Base-by-base conservation (phyloP, 176 grass and related monocot species). In the Leersia perrieri region DNA sequence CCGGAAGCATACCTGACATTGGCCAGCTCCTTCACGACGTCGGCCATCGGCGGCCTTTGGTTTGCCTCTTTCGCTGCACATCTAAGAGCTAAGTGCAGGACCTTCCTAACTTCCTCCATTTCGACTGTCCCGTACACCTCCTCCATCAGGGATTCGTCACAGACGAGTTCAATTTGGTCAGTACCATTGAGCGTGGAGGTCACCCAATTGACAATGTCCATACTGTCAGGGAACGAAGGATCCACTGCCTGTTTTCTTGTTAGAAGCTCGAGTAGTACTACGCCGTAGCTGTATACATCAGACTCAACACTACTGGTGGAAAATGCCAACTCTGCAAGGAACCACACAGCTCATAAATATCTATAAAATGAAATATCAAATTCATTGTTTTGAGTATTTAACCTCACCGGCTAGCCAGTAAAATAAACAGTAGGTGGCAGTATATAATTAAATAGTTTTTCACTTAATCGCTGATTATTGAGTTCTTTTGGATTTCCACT, bases 211-310 rank as follows among this genome's bases (percentile, higher is more conserved):
- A 92, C 88, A 23, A 92, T 90, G 79, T 90, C 80, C 10, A 15
- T 74, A 22, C 23, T 77, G 40, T 79, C 76, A 0, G 90, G 81
- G 61, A 83, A 82, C 0, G 85, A 92, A 1, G 70, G 79, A 33
- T 95, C 87, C 33, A 92, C 33, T 1, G 79, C 85, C 68, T 2
- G 82, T 72, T 74, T 92, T 65, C 85, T 89, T 25, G 93, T 96
- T 12, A 92, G 42, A 11, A 96, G 75, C 83, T 89, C 93, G 10
- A 96, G 93, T 3, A 96, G 47, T 26, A 96, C 85, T 0, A 96
- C 80, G 5, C 93, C 93, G 39, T 92, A 96, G 76, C 93, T 96
- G 74, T 93, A 93, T 35, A 93, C 88, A 36, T 93, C 87, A 0
- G 88, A 93, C 76, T 93, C 75, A 29, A 70, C 78, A 72, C 60